Conservation (phyloP, 306 rosid species). For the Datisca glomerata region DNA sequence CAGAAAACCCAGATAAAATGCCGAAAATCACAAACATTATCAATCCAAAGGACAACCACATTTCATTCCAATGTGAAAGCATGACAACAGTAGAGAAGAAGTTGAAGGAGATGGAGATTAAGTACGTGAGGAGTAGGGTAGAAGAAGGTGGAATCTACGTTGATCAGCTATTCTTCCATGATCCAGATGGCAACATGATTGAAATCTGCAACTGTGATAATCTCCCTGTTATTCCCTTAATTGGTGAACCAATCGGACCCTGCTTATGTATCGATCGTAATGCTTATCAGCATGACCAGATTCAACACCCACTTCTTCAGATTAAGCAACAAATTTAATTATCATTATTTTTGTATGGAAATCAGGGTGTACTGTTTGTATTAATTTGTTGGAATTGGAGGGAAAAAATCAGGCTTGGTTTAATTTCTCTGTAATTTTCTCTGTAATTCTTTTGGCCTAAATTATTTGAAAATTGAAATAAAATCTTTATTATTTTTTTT, state of each 20-base stretch:
- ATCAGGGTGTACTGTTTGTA: too few relatives aligned
- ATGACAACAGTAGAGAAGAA: conserved; percentile 75
- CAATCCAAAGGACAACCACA: conserved; percentile 53
- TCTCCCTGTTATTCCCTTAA: conserved; percentile 58
- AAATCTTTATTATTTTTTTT: too few relatives aligned
- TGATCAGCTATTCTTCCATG: conserved; percentile 71
- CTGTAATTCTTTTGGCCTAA: too few relatives aligned
- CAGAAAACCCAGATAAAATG: conserved; percentile 38
- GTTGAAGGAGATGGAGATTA: conserved; percentile 55
- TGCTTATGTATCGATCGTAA: conserved; percentile 18
- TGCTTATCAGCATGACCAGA: conserved; percentile 15
- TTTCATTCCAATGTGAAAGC: conserved; percentile 68
- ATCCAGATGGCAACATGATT: conserved; percentile 86
- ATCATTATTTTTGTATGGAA: too few relatives aligned
- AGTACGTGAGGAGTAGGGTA: conserved; percentile 36
- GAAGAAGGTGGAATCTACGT: conserved; percentile 67
- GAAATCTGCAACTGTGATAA: conserved; percentile 81
- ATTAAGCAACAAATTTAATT: not conserved
- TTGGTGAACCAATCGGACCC: conserved; percentile 15
- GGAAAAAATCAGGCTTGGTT: too few relatives aligned
- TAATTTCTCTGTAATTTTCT: too few relatives aligned
- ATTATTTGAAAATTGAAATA: too few relatives aligned
- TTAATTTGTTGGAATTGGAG: too few relatives aligned
- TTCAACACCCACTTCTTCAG: conserved; percentile 1
- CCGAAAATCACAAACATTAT: conserved; percentile 24